Evolutionary conservation across 2,329 filamentous ascomycete genomes (phyloP).

Genomic region (Colletotrichum tofieldiae): DNA sequence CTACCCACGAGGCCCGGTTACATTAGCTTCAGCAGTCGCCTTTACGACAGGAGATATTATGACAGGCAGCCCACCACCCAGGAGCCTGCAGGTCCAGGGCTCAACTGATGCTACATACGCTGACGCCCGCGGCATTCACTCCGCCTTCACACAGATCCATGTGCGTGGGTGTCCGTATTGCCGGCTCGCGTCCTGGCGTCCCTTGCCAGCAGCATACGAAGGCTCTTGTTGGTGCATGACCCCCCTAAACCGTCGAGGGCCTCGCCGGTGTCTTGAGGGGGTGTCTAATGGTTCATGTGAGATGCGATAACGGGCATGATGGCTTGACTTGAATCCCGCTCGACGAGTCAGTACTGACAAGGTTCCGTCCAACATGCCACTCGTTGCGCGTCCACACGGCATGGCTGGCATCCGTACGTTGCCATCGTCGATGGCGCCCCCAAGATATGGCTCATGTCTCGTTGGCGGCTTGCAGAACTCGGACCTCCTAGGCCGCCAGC

Average conservation of each 20-base stretch:
- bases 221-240: neutral
- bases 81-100: slow-evolving; percentile 9
- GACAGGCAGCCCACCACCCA: neutral
- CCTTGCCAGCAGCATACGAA: neutral
- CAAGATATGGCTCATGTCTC: slow-evolving; percentile 17
- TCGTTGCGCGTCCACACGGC: neutral
- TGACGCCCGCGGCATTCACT: neutral
- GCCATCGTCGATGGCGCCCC: neutral
- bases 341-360: neutral
- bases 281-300: neutral
- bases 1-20: slow-evolving; percentile 2
- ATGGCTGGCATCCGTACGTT: neutral
- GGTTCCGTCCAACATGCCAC: neutral
- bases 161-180: neutral
- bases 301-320: neutral
- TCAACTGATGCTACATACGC: neutral
- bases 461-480: neutral
- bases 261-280: too few relatives aligned
- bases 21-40: neutral
- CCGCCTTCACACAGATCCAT: neutral
- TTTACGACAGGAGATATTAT: slow-evolving; percentile 1
- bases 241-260: neutral
- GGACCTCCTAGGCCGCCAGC: neutral
- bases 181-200: neutral
- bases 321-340: neutral